Evolutionary conservation across 768 basidiomycete species (phyloP).

Genomic region (Pisolithus tinctorius): DNA sequence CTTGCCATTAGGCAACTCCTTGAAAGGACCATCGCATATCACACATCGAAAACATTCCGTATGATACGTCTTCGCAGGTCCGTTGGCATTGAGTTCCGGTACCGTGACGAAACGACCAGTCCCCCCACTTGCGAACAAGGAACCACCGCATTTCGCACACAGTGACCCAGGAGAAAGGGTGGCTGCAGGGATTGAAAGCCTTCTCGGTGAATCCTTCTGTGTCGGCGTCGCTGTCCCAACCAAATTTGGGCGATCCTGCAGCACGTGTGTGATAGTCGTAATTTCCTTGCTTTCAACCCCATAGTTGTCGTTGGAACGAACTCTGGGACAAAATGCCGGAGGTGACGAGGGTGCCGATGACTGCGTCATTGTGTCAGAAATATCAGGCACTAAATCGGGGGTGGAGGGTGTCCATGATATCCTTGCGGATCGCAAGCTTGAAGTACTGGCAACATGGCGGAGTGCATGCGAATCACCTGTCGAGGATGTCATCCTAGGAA

Average conservation of each 20-base stretch:
- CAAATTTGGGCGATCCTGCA: constrained; percentile 7
- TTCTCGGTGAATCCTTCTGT: constrained; percentile 16
- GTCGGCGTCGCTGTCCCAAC: constrained; percentile 25
- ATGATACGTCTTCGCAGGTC: constrained; percentile 59
- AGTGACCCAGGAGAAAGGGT: constrained; percentile 33
- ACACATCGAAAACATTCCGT: constrained; percentile 69
- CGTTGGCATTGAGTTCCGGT: constrained; percentile 39
- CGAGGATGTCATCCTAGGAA: constrained; percentile 21
- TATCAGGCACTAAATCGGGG: constrained; percentile 57
- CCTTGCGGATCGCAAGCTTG: constrained; percentile 21
- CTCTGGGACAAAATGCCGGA: constrained; percentile 29
- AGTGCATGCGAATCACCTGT: constrained; percentile 20
- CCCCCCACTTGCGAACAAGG: constrained; percentile 50
- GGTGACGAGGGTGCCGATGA: constrained; percentile 54
- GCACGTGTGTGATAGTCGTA: constrained; percentile 2
- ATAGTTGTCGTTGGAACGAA: constrained; percentile 8
- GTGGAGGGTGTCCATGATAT: constrained; percentile 38
- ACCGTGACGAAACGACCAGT: constrained; percentile 68
- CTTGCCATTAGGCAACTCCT: constrained; percentile 52
- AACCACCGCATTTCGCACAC: constrained; percentile 55
- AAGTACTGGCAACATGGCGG: constrained; percentile 21
- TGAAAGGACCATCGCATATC: constrained; percentile 58
- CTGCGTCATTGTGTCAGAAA: constrained; percentile 51
- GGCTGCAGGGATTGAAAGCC: constrained; percentile 23
- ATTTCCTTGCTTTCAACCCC: constrained; percentile 5